These are phyloP conservation scores for Kodamaea sp. DNA, from an alignment of 1,139 yeast genomes.

Conservation along the genomic window DNA sequence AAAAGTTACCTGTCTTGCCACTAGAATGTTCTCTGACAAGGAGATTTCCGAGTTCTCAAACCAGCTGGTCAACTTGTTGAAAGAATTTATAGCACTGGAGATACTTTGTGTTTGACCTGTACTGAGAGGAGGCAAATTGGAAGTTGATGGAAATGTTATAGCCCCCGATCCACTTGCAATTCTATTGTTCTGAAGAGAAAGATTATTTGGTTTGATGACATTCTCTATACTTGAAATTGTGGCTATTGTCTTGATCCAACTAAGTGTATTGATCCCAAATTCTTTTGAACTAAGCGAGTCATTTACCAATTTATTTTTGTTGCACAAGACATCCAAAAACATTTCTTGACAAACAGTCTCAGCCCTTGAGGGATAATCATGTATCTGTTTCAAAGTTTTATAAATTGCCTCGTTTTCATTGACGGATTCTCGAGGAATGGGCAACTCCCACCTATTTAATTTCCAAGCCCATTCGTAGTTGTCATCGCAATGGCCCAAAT, in stretches of 20 bases:
- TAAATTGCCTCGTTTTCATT: constrained; percentile 49
- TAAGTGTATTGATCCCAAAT: constrained; percentile 11
- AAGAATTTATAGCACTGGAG: constrained; percentile 10
- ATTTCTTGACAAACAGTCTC: constrained; percentile 18
- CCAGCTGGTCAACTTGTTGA: constrained; percentile 33
- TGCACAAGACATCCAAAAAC: constrained; percentile 20
- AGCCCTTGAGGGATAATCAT: constrained; percentile 28
- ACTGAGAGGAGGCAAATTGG: background rate
- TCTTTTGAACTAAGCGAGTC: constrained; percentile 17
- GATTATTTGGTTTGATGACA: background rate
- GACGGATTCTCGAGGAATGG: constrained; percentile 33
- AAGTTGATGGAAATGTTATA: too few relatives aligned
- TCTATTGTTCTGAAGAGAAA: background rate
- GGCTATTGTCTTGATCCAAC: constrained; percentile 42
- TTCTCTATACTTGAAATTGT: constrained; percentile 29
- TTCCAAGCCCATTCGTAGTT: constrained; percentile 66
- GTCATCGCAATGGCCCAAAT: constrained; percentile 5
- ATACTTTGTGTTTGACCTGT: too few relatives aligned
- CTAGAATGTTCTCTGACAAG: constrained; percentile 41
- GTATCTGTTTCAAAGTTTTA: constrained; percentile 43
- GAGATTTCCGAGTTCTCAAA: constrained; percentile 33
- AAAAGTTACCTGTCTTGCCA: constrained; percentile 39
- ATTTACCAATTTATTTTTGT: constrained; percentile 13
- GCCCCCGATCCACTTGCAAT: too few relatives aligned
- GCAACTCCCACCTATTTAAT: constrained; percentile 68